phyloP scores from a whole-genome alignment of 352 stramenopile species.

The Pythium oligandrum region DNA sequence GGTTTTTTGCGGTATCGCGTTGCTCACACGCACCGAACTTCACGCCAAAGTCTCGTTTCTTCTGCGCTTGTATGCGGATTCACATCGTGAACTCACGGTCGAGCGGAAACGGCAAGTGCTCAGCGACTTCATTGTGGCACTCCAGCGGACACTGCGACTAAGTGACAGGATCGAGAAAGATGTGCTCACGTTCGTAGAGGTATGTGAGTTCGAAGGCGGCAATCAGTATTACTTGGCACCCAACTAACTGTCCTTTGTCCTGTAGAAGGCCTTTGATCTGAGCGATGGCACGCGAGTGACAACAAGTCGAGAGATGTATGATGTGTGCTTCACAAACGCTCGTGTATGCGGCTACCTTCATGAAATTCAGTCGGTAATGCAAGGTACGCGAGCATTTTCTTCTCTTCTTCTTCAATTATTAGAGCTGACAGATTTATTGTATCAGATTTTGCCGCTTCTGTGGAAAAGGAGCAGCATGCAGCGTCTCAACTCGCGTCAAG shows the following conservation, averaged over 20 bases:
- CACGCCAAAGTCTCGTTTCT: constrained; percentile 59
- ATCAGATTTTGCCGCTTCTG: no score
- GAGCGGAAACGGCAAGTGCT: constrained; percentile 40
- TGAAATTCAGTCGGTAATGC: constrained; percentile 35
- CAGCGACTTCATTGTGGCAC: constrained; percentile 31
- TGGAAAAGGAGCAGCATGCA: no score
- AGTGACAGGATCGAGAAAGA: constrained; percentile 25
- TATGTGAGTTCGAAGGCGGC: constrained; percentile 1
- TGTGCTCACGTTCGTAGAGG: constrained; percentile 24
- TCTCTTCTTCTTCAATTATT: no score
- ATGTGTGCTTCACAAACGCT: constrained; percentile 55
- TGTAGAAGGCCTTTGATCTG: no score
- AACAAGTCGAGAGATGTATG: constrained; percentile 42
- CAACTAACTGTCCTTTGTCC: no score
- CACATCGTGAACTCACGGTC: constrained; percentile 25
- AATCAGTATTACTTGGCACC: no score
- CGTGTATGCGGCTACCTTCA: constrained; percentile 52
- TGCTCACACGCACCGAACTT: constrained; percentile 46
- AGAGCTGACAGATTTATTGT: neutral
- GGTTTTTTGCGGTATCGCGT: constrained; percentile 48
- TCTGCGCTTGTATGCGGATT: constrained; percentile 53
- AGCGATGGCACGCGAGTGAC: constrained; percentile 29
- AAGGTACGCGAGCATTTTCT: constrained; percentile 23
- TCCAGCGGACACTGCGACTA: constrained; percentile 41
- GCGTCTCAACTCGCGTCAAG: no score